A percentile compares a stretch with the other conserved stretches of the same genome.
phyloP scores from a whole-genome alignment of 208 protist species.

The Leishmania mexicana region DNA sequence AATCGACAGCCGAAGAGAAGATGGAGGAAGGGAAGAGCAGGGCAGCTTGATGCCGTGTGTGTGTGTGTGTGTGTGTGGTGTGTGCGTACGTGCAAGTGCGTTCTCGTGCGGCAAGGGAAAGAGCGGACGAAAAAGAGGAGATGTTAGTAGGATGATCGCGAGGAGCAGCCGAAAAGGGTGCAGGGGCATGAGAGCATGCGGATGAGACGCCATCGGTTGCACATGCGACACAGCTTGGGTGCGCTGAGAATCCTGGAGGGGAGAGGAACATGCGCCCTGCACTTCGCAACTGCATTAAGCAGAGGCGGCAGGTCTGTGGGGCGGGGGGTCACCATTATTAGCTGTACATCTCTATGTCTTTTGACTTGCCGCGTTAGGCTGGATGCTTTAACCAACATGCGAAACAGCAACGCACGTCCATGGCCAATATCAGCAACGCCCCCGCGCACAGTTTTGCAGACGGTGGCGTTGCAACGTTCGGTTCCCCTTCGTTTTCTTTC shows the following conservation, averaged over 20 bases:
- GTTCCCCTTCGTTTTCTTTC: neutral
- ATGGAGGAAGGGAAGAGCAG: slow-evolving; percentile 5
- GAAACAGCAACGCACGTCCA: neutral
- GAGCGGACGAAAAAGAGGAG: neutral
- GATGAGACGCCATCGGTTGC: neutral
- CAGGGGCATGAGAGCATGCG: neutral
- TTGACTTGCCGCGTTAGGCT: neutral
- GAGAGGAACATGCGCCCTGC: neutral
- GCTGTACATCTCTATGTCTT: neutral
- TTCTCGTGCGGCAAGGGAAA: too few relatives aligned
- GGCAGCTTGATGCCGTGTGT: neutral
- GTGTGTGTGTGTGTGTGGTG: neutral
- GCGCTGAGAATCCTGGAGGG: neutral
- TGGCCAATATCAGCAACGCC: neutral
- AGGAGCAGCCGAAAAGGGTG: neutral
- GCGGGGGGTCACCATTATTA: neutral
- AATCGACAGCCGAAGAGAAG: neutral
- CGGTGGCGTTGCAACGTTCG: neutral
- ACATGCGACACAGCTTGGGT: neutral
- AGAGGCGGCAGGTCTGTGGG: neutral
- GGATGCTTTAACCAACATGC: neutral
- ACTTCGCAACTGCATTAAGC: too few relatives aligned
- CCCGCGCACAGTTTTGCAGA: neutral
- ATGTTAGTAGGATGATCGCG: neutral
- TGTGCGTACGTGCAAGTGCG: neutral